Evolutionary conservation across 2,329 filamentous ascomycete species (phyloP).

Genomic region (Botrytis paeoniae): DNA sequence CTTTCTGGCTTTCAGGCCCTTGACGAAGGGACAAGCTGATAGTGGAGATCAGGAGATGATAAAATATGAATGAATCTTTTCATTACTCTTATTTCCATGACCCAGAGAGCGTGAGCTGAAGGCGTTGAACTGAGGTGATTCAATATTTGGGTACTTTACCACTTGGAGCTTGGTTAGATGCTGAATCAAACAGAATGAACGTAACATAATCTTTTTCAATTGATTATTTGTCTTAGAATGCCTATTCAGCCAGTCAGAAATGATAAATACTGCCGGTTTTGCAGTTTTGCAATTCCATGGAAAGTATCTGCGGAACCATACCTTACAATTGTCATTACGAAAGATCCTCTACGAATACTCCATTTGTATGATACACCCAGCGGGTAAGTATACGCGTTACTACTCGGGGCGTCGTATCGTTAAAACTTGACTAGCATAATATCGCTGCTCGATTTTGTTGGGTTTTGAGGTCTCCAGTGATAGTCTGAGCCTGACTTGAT

Average conservation of each 20-base stretch:
- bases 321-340: background rate
- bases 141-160: background rate
- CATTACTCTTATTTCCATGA: background rate
- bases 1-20: constrained; percentile 1
- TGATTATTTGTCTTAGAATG: background rate
- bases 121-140: background rate
- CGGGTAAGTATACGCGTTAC: background rate
- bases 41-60: background rate
- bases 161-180: background rate
- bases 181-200: background rate
- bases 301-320: background rate
- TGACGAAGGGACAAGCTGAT: background rate
- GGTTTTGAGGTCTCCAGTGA: background rate
- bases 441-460: background rate
- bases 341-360: background rate
- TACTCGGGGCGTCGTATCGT: background rate
- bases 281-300: background rate
- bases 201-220: background rate
- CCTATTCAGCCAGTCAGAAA: background rate
- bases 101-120: background rate
- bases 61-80: background rate
- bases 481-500: background rate
- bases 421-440: background rate
- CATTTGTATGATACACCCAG: background rate
- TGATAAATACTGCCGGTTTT: background rate